A percentile compares a stretch with the other conserved stretches of the same genome.
Evolutionary conservation across 352 stramenopile species (phyloP).

Genomic region (Pythium graminicola): DNA sequence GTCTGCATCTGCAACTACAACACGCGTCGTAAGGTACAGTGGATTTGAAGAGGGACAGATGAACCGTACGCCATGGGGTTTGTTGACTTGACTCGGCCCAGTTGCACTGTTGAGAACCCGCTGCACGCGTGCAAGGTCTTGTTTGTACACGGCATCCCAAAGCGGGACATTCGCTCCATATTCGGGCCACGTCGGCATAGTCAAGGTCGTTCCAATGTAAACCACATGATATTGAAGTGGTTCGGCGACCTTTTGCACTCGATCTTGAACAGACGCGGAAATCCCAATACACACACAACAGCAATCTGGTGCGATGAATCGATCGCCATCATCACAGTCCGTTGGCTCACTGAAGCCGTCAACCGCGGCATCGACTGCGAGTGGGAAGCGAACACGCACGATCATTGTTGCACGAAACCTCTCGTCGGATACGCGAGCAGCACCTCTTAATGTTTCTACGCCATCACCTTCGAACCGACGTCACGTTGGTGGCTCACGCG

Average conservation of each 20-base stretch:
- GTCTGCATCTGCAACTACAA: constrained; percentile 53
- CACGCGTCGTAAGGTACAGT: too few species aligned
- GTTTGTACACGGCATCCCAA: constrained; percentile 56
- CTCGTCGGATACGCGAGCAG: constrained; percentile 15
- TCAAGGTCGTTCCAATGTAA: too few species aligned
- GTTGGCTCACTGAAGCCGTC: constrained; percentile 33
- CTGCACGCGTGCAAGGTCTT: constrained; percentile 31
- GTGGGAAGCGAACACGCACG: constrained; percentile 36
- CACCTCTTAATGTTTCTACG: constrained; percentile 2
- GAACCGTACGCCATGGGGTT: constrained; percentile 36
- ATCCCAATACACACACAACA: background rate
- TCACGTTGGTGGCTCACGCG: constrained; percentile 4
- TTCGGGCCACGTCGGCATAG: constrained; percentile 34
- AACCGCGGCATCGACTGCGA: constrained; percentile 30
- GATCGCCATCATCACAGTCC: constrained; percentile 36
- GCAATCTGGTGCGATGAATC: constrained; percentile 26
- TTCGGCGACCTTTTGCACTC: constrained; percentile 2
- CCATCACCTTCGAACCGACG: background rate
- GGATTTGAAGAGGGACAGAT: too few species aligned
- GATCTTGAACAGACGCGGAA: constrained; percentile 21
- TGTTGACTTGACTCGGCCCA: constrained; percentile 41
- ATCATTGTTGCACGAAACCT: constrained; percentile 48
- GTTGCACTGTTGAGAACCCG: constrained; percentile 28
- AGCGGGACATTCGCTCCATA: constrained; percentile 38
- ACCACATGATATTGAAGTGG: constrained; percentile 9